Conservation (phyloP, 164 flowering plant genomes). For the Vitis vinifera region DNA sequence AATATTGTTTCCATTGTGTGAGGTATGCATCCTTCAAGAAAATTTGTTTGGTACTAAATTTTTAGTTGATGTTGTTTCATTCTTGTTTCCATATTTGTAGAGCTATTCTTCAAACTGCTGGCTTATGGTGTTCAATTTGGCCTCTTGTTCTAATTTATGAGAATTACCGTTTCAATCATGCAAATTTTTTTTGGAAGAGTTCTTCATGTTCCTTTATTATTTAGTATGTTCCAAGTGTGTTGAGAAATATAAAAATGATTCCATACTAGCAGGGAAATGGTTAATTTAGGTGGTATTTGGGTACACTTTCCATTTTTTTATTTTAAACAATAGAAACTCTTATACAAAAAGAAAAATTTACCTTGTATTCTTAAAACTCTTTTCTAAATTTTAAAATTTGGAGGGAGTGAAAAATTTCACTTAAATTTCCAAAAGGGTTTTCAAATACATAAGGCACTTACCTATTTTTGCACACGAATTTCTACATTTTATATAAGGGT, state of each 20-base stretch:
- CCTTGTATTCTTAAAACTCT: too few species aligned
- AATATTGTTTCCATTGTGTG: conserved; percentile 81
- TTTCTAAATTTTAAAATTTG: too few species aligned
- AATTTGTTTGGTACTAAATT: neutral
- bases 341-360: too few species aligned
- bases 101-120: neutral
- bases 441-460: too few species aligned
- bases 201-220: neutral
- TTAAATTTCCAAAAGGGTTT: too few species aligned
- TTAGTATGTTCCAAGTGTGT: neutral
- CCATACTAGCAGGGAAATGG: too few species aligned
- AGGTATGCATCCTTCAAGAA: conserved; percentile 44
- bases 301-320: too few species aligned
- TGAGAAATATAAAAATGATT: neutral
- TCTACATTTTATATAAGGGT: too few species aligned
- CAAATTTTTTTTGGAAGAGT: neutral
- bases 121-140: neutral
- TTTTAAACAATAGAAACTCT: too few species aligned
- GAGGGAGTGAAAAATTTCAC: too few species aligned
- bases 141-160: neutral
- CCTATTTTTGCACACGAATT: too few species aligned
- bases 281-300: too few species aligned
- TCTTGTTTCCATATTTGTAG: neutral
- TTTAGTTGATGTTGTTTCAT: neutral
- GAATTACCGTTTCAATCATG: neutral